A percentile compares a stretch with the other conserved stretches of the same genome.
phyloP scores from a whole-genome alignment of 768 basidiomycete species.

The Mrakia blollopis region DNA sequence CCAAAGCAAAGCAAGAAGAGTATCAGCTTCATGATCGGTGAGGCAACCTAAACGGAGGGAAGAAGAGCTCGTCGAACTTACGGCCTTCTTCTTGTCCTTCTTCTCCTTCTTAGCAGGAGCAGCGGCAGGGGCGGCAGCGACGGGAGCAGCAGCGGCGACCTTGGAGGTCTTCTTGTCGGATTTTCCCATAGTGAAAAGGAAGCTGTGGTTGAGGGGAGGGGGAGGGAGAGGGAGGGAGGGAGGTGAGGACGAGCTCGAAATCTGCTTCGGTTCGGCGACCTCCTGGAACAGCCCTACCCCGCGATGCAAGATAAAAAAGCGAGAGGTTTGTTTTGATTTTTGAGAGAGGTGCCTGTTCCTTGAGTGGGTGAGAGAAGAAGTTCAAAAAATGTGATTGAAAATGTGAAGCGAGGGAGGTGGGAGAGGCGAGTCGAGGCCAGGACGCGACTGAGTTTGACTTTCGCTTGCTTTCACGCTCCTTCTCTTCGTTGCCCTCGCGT shows the following conservation, averaged over 20 bases:
- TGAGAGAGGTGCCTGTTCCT: too few species aligned
- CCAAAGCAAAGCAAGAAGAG: not conserved
- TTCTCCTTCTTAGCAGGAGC: slow-evolving; percentile 40
- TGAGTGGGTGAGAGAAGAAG: too few species aligned
- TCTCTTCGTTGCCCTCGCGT: too few species aligned
- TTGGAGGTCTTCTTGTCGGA: slow-evolving; percentile 30
- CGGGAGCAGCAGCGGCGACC: slow-evolving; percentile 24
- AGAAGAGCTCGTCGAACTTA: not conserved
- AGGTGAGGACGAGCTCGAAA: not conserved
- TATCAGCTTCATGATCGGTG: too few species aligned
- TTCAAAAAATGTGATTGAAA: too few species aligned
- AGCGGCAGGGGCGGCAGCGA: slow-evolving; percentile 25
- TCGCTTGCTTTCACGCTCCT: too few species aligned
- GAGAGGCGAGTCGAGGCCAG: too few species aligned
- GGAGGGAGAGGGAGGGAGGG: slow-evolving; percentile 5
- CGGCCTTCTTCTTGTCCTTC: slow-evolving; percentile 26
- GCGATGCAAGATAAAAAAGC: not conserved
- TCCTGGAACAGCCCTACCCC: not conserved
- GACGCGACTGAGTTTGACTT: too few species aligned
- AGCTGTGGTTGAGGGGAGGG: not conserved
- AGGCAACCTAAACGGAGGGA: too few species aligned
- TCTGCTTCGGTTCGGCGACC: not conserved
- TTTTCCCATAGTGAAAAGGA: slow-evolving; percentile 22
- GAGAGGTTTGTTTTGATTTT: too few species aligned
- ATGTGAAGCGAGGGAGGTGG: too few species aligned